Base-by-base conservation (phyloP, 768 basidiomycete genomes). In the Pleurotus ostreatus region DNA sequence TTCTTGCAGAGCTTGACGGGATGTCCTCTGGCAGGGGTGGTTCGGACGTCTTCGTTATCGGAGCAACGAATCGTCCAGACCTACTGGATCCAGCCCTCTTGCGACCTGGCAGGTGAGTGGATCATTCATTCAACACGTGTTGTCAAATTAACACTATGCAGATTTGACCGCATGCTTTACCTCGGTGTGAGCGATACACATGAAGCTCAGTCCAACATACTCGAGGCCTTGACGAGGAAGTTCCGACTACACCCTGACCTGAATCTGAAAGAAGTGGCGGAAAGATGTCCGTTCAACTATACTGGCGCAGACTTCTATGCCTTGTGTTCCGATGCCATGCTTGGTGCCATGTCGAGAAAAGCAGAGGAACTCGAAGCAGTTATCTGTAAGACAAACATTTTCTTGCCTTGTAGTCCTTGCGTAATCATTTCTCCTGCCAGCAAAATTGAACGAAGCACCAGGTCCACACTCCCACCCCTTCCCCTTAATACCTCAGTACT, bases 271-370 rank as follows among this genome's bases (percentile, higher is more conserved):
- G 59, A 63, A 6, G 70, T 99, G 44, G 91, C 89, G 18, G 76
- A 84, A 23, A 71, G 74, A 34, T 98, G 95, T 59, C 88, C 93
- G 0, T 92, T 95, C 76, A 93, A 94, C 66, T 94, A 88, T 66
- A 98, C 97, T 2, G 97, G 97, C 44, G 97, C 97, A 41, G 97
- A 99, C 68, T 94, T 98, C 60, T 98, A 99, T 74, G 97, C 97
- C 0, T 75, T 99, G 7, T 98, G 97, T 69, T 90, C 94, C 4
- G 96, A 99, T 70, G 95, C 97, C 1, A 85, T 99, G 80, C 77
- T 99, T 56, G 90, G 91, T 68, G 93, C 97, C 8, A 96, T 99
- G 86, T 86, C 92, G 18, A 76, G 90, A 38, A 93, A 88, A 61
- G 95, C 97, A 0, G 80, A 82, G 58, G 81, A 80, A 49, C 73